Base-by-base conservation (phyloP, 176 grass and related monocot species). In the Avena eriantha region DNA sequence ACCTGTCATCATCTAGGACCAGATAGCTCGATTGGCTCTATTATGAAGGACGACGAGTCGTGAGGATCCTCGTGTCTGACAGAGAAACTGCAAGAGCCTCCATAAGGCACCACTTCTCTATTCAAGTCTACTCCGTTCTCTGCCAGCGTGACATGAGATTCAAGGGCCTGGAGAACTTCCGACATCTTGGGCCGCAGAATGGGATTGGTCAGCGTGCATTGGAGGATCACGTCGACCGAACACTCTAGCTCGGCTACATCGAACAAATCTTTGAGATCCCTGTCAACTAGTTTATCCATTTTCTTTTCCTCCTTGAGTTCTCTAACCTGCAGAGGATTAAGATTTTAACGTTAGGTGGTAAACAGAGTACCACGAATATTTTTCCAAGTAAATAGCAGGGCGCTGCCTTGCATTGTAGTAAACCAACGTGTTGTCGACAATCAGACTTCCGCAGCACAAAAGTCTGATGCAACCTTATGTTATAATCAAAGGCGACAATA, bases 21-120 rank as follows among this genome's bases (percentile, higher is more conserved):
- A 51, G 94, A 98, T 60, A 98, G 88, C 58, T 98, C 92, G 23
- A 96, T 94, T n/a, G 97, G 87, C 49, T 99, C 97, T 75, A 99
- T 96, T 22, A 99, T 94, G 51, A 99, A 99, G 77, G 97, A 96
- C 1, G 92, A 96, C 34, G 94, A 92, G 89, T 99, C 97, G 51
- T 99, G 92, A 65, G 86, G 86, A 86, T 90, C 97, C 73, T 93
- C 97, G n/a, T 90, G 87, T 54, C 90, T 90, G 21, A 88, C 53
- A 53, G 97, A 96, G 72, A 92, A 92, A 91, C 94, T 96, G 73
- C 81, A 90, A 73, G 90, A 88, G n/a, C 81, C 88, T 14, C 82
- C 82, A 12, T 86, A 75, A 50, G 72, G 73, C 19, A 84, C n/a
- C 21, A 54, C 80, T 79, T 94, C 90, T 24, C 90, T 74, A 49